Conservation (phyloP, 2,329 filamentous ascomycete genomes). For the Neonectria hederae region DNA sequence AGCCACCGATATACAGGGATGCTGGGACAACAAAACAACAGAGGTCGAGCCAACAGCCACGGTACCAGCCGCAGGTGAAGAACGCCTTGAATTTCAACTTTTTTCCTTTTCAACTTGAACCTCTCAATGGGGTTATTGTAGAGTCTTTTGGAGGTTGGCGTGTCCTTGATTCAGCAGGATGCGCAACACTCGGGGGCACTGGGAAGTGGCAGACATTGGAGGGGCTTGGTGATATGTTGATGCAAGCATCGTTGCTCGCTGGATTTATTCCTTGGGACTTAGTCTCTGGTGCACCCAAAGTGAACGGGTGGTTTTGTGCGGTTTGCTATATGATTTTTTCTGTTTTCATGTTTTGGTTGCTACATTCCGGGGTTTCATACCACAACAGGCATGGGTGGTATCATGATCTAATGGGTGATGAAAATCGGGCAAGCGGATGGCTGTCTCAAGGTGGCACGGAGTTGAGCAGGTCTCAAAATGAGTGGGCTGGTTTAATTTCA, state of each 20-base stretch:
- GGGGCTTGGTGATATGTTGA: not conserved
- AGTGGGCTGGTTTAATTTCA: constrained; percentile 15
- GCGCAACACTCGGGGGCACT: not conserved
- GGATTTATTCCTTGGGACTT: not conserved
- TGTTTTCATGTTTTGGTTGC: constrained; percentile 4
- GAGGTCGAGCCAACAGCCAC: not conserved
- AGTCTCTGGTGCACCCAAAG: not conserved
- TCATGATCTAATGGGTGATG: constrained; percentile 21
- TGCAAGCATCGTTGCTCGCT: not conserved
- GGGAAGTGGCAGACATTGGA: not conserved
- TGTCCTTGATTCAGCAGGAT: not conserved
- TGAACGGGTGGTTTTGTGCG: not conserved
- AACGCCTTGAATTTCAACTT: not conserved
- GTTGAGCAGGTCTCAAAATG: constrained; percentile 17
- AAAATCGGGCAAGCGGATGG: constrained; percentile 9
- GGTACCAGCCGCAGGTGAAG: not conserved
- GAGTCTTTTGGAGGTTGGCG: not conserved
- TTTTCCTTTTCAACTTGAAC: not conserved
- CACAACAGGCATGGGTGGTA: constrained; percentile 16
- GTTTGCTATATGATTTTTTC: not conserved
- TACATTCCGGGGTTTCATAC: constrained; percentile 12
- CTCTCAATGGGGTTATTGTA: not conserved
- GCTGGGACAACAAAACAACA: not conserved
- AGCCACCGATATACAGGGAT: not conserved
- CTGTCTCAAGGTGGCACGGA: constrained; percentile 17